phyloP scores from a whole-genome alignment of 345 rosid species.

The Kandelia obovata region DNA sequence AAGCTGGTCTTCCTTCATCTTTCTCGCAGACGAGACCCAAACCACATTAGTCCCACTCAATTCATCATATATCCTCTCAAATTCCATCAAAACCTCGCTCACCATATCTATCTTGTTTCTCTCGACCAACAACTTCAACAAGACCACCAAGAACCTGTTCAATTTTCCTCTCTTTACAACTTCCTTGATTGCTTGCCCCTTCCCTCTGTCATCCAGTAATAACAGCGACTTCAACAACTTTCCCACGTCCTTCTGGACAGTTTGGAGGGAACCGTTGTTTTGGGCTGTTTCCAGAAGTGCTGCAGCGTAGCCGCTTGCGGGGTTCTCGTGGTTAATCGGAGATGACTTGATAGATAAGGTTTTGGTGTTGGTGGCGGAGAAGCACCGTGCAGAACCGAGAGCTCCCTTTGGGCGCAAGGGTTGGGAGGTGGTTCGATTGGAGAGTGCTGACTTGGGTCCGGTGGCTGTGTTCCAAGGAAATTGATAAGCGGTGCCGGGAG shows the following conservation, averaged over 20 bases:
- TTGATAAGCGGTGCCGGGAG: slow-evolving; percentile 23
- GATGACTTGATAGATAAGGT: slow-evolving; percentile 16
- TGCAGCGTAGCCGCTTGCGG: slow-evolving; percentile 66
- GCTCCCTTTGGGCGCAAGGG: slow-evolving; percentile 8
- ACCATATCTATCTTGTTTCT: slow-evolving; percentile 44
- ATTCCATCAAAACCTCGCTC: slow-evolving; percentile 54
- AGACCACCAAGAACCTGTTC: slow-evolving; percentile 40
- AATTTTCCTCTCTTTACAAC: slow-evolving; percentile 37
- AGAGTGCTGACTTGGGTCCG: slow-evolving; percentile 21
- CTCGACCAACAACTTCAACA: slow-evolving; percentile 52
- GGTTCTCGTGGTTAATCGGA: slow-evolving; percentile 37
- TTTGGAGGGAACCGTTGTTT: slow-evolving; percentile 41
- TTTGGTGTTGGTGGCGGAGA: slow-evolving; percentile 12
- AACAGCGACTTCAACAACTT: slow-evolving; percentile 38
- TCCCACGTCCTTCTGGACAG: slow-evolving; percentile 42
- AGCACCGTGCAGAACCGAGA: slow-evolving; percentile 23
- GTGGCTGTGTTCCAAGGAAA: slow-evolving; percentile 26
- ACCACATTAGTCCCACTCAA: slow-evolving; percentile 36
- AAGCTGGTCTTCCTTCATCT: slow-evolving; percentile 25
- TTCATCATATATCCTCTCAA: slow-evolving; percentile 53
- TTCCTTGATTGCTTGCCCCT: slow-evolving; percentile 36
- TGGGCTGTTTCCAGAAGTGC: slow-evolving; percentile 64
- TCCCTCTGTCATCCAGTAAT: slow-evolving; percentile 35
- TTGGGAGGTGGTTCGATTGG: slow-evolving; percentile 17
- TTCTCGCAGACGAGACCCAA: slow-evolving; percentile 32